phyloP scores from a whole-genome alignment of 306 rosid genomes.

The Mimosa pudica region DNA sequence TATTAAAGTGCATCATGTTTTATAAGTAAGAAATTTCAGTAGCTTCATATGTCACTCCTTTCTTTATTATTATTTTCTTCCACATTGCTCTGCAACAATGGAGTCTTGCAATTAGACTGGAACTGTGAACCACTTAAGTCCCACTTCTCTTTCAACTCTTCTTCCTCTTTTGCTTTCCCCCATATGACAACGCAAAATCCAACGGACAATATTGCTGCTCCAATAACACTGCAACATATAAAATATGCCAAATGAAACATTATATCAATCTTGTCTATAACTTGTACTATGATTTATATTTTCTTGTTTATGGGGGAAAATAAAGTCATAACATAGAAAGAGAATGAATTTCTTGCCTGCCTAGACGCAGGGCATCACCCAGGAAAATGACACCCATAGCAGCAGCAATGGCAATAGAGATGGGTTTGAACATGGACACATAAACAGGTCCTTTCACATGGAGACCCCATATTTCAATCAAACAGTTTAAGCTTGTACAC shows the following conservation, averaged over 20 bases:
- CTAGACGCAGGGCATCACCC: constrained; percentile 53
- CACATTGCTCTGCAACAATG: constrained; percentile 41
- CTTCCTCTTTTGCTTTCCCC: constrained; percentile 54
- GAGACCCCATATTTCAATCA: constrained; percentile 61
- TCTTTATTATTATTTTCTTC: background rate
- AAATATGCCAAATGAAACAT: background rate
- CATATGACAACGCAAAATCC: constrained; percentile 66
- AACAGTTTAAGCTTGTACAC: constrained; percentile 24
- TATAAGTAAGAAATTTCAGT: background rate
- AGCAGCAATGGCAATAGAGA: constrained; percentile 62
- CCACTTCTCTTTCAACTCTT: constrained; percentile 9
- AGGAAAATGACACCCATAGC: constrained; percentile 49
- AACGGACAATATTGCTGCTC: constrained; percentile 51
- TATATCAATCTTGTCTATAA: background rate
- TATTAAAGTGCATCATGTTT: too few relatives aligned
- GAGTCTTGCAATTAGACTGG: constrained; percentile 18
- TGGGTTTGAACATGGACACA: constrained; percentile 54
- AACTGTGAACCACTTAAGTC: background rate
- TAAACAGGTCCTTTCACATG: constrained; percentile 62
- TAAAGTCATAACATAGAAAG: background rate
- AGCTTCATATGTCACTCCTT: background rate
- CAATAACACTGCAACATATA: constrained; percentile 49
- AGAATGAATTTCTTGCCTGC: constrained; percentile 41
- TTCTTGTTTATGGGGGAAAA: background rate
- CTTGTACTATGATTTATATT: background rate